Evolutionary conservation across 345 rosid genomes (phyloP).

Genomic region (Eucalyptus polybractea): DNA sequence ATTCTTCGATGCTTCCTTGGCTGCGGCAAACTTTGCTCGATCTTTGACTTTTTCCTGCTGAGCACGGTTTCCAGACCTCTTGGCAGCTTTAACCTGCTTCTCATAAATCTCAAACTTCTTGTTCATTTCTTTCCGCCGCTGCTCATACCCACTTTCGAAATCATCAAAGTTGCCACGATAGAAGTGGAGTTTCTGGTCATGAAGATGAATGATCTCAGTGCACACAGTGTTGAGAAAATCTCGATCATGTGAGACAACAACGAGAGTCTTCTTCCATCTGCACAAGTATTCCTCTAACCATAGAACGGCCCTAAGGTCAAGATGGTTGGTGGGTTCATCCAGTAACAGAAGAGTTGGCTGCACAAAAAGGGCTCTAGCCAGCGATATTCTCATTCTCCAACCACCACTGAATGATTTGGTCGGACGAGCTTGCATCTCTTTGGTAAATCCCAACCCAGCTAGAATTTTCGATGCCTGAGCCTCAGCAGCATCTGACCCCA

Average conservation of each 20-base stretch:
- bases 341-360: slow-evolving; percentile 83
- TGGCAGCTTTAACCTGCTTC: slow-evolving; percentile 85
- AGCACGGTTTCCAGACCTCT: slow-evolving; percentile 63
- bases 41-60: slow-evolving; percentile 91
- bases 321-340: slow-evolving; percentile 98
- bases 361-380: slow-evolving; percentile 92
- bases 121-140: slow-evolving; percentile 84
- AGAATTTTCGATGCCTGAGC: slow-evolving; percentile 92
- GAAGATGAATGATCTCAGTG: slow-evolving; percentile 84
- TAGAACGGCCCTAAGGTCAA: slow-evolving; percentile 88
- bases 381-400: slow-evolving; percentile 97
- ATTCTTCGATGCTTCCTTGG: slow-evolving; percentile 74
- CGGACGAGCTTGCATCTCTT: slow-evolving; percentile 76
- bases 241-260: slow-evolving; percentile 93
- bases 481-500: slow-evolving; percentile 96
- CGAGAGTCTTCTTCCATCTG: slow-evolving; percentile 87
- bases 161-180: slow-evolving; percentile 86
- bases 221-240: slow-evolving; percentile 93
- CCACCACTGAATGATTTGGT: slow-evolving; percentile 93
- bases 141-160: slow-evolving; percentile 80
- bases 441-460: slow-evolving; percentile 90
- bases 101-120: slow-evolving; percentile 65
- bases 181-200: slow-evolving; percentile 66
- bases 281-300: slow-evolving; percentile 92
- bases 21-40: slow-evolving; percentile 53